phyloP scores from a whole-genome alignment of 2,329 filamentous ascomycete species.

The Cladophialophora yegresii region DNA sequence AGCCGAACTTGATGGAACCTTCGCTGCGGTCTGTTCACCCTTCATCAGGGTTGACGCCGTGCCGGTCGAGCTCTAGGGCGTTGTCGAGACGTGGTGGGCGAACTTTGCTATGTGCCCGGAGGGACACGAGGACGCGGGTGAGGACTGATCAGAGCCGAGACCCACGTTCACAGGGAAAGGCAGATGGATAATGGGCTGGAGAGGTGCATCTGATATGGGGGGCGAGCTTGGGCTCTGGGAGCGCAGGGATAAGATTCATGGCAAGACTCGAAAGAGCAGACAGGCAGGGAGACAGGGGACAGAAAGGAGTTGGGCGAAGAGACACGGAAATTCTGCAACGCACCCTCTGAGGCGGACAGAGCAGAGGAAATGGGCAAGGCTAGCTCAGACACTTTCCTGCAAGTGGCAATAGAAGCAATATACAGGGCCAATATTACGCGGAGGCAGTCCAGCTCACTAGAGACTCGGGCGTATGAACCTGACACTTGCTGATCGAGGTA shows the following conservation, averaged over 20 bases:
- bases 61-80: too few species aligned
- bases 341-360: background rate
- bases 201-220: background rate
- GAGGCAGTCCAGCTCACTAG: background rate
- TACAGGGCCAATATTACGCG: background rate
- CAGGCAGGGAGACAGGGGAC: background rate
- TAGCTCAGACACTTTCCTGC: background rate
- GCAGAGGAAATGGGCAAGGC: background rate
- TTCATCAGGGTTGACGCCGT: too few species aligned
- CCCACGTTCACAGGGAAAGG: background rate
- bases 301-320: background rate
- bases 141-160: background rate
- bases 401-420: background rate
- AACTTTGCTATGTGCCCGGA: too few species aligned
- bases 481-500: background rate
- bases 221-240: background rate
- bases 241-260: background rate
- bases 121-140: too few species aligned
- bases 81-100: too few species aligned
- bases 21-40: too few species aligned
- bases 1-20: too few species aligned
- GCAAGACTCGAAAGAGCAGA: background rate
- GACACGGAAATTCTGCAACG: background rate
- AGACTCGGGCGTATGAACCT: background rate
- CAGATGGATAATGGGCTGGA: background rate